A percentile compares a stretch with the other conserved stretches of the same genome.
Conservation (phyloP, 148 eudicot species). For the Cornus florida region DNA sequence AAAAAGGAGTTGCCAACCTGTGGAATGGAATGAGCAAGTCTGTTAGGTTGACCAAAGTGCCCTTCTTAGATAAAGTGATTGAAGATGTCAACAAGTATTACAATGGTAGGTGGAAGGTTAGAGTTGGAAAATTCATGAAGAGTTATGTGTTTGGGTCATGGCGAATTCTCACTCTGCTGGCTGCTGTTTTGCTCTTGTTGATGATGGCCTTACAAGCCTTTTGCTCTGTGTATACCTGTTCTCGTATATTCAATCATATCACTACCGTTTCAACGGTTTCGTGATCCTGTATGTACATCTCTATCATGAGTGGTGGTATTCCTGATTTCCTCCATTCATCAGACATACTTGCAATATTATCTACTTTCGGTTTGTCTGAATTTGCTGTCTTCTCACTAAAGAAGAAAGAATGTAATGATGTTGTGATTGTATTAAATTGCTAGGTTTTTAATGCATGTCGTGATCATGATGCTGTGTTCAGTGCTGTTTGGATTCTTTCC, state of each 20-base stretch:
- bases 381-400: too few species aligned
- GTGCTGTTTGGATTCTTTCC: not conserved
- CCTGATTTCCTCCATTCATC: too few species aligned
- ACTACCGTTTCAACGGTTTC: too few species aligned
- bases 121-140: constrained; percentile 14
- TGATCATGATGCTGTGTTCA: not conserved
- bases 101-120: constrained; percentile 17
- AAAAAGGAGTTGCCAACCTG: constrained; percentile 23
- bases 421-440: not conserved
- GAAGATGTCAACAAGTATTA: constrained; percentile 23
- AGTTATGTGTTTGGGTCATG: constrained; percentile 18
- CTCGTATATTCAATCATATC: not conserved
- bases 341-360: too few species aligned
- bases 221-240: constrained; percentile 26
- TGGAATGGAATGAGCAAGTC: constrained; percentile 43
- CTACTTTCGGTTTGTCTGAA: not conserved
- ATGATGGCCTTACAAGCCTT: constrained; percentile 31
- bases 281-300: too few species aligned
- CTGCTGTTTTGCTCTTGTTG: constrained; percentile 17
- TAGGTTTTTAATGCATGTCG: not conserved
- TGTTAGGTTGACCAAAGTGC: constrained; percentile 23
- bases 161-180: constrained; percentile 22
- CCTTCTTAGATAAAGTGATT: constrained; percentile 21
- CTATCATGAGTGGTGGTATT: not conserved
- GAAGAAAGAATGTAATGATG: not conserved